A percentile compares a stretch with the other conserved stretches of the same genome.
phyloP scores from a whole-genome alignment of 352 stramenopile genomes.

The Globisporangium okanoganense region DNA sequence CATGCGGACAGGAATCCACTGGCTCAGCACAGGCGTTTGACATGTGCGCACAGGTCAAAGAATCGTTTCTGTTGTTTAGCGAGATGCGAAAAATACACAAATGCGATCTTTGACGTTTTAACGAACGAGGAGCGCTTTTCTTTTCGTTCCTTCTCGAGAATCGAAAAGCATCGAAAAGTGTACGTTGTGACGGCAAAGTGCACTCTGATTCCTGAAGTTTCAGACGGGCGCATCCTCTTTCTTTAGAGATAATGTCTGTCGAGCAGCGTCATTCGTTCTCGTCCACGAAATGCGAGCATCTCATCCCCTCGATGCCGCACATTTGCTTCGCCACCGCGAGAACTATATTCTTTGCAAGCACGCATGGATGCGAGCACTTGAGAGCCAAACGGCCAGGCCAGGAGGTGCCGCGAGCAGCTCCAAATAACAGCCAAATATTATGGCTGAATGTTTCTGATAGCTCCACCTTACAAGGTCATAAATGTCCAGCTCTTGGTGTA shows the following conservation, averaged over 20 bases:
- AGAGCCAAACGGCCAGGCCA: too few relatives aligned
- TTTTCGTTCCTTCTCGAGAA: too few relatives aligned
- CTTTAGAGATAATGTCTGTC: not conserved
- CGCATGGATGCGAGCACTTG: too few relatives aligned
- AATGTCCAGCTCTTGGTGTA: too few relatives aligned
- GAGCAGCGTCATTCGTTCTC: not conserved
- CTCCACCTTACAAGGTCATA: too few relatives aligned
- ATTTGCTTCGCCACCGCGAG: too few relatives aligned
- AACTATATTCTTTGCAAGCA: too few relatives aligned
- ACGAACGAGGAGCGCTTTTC: not conserved
- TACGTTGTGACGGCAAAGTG: not conserved
- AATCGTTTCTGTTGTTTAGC: not conserved
- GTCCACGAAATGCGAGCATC: not conserved
- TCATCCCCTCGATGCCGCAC: too few relatives aligned
- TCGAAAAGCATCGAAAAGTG: too few relatives aligned
- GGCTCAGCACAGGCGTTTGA: not conserved
- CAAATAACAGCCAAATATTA: too few relatives aligned
- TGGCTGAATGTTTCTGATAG: too few relatives aligned
- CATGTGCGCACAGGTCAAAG: not conserved
- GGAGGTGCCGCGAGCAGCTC: too few relatives aligned
- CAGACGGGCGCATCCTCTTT: not conserved
- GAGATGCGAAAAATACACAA: not conserved
- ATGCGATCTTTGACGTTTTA: not conserved
- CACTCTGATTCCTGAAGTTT: not conserved
- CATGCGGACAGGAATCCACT: not conserved